phyloP scores from a whole-genome alignment of 2,329 filamentous ascomycete genomes.

The Coniochaeta sp. region DNA sequence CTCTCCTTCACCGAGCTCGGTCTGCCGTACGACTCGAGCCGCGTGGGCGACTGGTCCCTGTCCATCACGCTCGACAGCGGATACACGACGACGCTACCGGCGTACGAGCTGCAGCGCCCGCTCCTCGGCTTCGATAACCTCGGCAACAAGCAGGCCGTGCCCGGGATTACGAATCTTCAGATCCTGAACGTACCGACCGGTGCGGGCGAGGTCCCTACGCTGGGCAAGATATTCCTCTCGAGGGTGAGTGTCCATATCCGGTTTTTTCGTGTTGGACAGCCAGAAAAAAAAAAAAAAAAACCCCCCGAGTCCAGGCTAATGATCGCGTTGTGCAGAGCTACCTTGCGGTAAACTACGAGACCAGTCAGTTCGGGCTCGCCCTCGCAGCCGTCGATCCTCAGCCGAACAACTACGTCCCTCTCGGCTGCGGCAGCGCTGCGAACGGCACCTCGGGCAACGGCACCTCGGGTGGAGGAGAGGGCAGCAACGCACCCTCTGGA shows the following conservation, averaged over 20 bases:
- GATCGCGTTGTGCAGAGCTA: not conserved
- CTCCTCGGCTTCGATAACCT: conserved; percentile 4
- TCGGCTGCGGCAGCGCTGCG: not conserved
- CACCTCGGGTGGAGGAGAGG: not conserved
- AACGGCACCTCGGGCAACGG: not conserved
- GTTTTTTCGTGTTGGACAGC: too few species aligned
- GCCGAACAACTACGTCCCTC: conserved; percentile 1
- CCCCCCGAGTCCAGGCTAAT: not conserved
- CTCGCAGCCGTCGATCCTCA: conserved; percentile 2
- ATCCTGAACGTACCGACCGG: conserved; percentile 4
- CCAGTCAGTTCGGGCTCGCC: conserved; percentile 2
- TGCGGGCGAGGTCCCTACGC: conserved; percentile 5
- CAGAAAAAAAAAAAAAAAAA: too few species aligned
- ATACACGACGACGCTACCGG: conserved; percentile 4
- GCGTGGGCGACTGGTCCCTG: conserved; percentile 3
- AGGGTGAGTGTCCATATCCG: conserved; percentile 1
- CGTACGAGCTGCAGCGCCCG: conserved; percentile 4
- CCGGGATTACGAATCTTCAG: conserved; percentile 5
- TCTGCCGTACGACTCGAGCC: conserved; percentile 3
- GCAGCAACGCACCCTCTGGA: not conserved
- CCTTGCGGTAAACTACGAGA: conserved; percentile 5
- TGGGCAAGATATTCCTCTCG: conserved; percentile 6
- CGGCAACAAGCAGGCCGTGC: conserved; percentile 3
- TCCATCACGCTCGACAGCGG: conserved; percentile 4
- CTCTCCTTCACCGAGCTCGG: conserved; percentile 5